Evolutionary conservation across 1,284 basidiomycete genomes (phyloP).

Genomic region (Lentinus polychrous): DNA sequence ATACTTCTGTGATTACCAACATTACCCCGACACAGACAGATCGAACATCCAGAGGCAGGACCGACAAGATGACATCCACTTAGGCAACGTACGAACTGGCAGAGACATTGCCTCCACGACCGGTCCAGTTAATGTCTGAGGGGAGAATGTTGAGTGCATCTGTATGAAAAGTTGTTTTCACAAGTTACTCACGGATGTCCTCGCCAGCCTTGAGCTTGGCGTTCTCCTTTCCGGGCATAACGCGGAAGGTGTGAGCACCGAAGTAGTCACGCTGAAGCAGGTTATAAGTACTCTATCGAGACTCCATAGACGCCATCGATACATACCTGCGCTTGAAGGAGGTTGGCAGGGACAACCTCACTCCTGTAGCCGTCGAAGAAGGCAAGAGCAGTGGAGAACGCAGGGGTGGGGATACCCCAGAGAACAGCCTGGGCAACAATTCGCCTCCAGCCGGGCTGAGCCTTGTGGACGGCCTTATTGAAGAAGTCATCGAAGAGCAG

Average conservation of each 20-base stretch:
- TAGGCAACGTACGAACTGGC: slow-evolving; percentile 90
- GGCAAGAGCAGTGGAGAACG: slow-evolving; percentile 93
- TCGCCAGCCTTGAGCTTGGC: slow-evolving; percentile 71
- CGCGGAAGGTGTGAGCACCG: slow-evolving; percentile 92
- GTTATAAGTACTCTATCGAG: slow-evolving; percentile 18
- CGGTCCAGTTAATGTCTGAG: slow-evolving; percentile 86
- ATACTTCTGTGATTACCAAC: slow-evolving; percentile 2
- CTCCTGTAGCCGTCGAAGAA: slow-evolving; percentile 99
- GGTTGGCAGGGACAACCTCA: slow-evolving; percentile 89
- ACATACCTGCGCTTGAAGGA: slow-evolving; percentile 85
- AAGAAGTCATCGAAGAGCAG: slow-evolving; percentile 98
- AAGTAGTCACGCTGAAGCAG: slow-evolving; percentile 80
- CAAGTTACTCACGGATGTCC: slow-evolving; percentile 73
- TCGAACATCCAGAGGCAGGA: background rate
- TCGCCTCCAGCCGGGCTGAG: slow-evolving; percentile 97
- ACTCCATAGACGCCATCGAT: slow-evolving; percentile 17
- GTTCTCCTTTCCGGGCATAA: slow-evolving; percentile 86
- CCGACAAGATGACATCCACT: slow-evolving; percentile 16
- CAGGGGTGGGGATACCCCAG: slow-evolving; percentile 96
- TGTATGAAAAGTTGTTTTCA: slow-evolving; percentile 7
- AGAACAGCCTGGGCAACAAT: slow-evolving; percentile 94
- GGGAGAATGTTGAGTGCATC: slow-evolving; percentile 8
- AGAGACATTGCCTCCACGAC: slow-evolving; percentile 90
- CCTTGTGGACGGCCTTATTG: slow-evolving; percentile 91
- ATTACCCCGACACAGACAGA: background rate